Evolutionary conservation across 495 filamentous ascomycete species (phyloP).

Genomic region (Trichocladium uniseriatum): DNA sequence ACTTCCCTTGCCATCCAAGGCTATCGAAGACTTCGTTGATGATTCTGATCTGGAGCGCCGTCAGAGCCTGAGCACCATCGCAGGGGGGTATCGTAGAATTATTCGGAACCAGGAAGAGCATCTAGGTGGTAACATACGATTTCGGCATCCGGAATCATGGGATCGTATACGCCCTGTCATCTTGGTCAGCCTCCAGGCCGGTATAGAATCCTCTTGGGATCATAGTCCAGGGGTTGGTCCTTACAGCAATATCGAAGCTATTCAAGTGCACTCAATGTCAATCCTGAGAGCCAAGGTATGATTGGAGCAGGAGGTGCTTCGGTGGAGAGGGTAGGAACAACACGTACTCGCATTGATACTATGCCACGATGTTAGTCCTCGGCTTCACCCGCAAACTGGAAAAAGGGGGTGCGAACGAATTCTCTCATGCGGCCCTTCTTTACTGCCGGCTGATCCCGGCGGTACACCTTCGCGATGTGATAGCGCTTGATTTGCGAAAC

Average conservation of each 20-base stretch:
- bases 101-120: not conserved
- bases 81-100: not conserved
- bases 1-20: constrained; percentile 50
- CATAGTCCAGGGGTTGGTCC: too few relatives aligned
- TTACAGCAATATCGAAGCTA: constrained; percentile 75
- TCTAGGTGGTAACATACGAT: constrained; percentile 41
- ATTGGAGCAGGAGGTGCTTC: not conserved
- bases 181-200: not conserved
- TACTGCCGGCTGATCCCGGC: constrained; percentile 40
- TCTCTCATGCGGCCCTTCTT: constrained; percentile 74
- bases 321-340: not conserved
- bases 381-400: too few relatives aligned
- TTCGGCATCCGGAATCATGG: constrained; percentile 97
- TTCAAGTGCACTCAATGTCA: not conserved
- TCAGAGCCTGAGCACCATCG: not conserved
- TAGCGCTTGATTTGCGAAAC: constrained; percentile 70
- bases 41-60: constrained; percentile 40
- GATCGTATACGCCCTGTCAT: constrained; percentile 53
- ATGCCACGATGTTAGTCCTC: constrained; percentile 1
- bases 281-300: not conserved
- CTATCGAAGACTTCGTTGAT: constrained; percentile 74
- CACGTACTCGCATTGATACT: constrained; percentile 71
- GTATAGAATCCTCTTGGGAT: not conserved
- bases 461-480: constrained; percentile 78
- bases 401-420: constrained; percentile 38